phyloP scores from a whole-genome alignment of 345 rosid species.

The Carallia brachiata region DNA sequence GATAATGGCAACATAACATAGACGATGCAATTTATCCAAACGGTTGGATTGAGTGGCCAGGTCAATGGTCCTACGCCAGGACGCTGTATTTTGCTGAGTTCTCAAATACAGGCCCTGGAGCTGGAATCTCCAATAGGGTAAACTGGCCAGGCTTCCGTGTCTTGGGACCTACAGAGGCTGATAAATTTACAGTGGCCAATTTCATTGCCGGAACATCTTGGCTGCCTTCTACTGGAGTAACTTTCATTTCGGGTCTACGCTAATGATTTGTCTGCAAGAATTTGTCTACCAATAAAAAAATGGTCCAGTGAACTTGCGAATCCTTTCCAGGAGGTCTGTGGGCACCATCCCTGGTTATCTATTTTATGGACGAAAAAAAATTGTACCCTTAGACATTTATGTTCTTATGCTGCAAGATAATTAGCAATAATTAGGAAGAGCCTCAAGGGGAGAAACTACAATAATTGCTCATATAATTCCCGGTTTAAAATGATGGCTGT shows the following conservation, averaged over 20 bases:
- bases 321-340: too few species aligned
- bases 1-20: slow-evolving; percentile 55
- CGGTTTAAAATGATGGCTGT: too few species aligned
- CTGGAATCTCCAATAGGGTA: slow-evolving; percentile 39
- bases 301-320: too few species aligned
- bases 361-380: too few species aligned
- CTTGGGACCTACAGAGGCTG: slow-evolving; percentile 41
- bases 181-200: slow-evolving; percentile 39
- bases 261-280: not conserved
- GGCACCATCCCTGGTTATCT: too few species aligned
- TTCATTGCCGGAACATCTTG: slow-evolving; percentile 51
- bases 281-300: too few species aligned
- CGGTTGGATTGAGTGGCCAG: slow-evolving; percentile 84
- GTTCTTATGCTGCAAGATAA: too few species aligned
- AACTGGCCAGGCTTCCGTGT: slow-evolving; percentile 53
- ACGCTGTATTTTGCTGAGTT: slow-evolving; percentile 53
- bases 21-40: slow-evolving; percentile 42
- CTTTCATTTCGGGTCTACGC: slow-evolving; percentile 46
- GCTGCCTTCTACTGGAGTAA: slow-evolving; percentile 64
- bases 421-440: too few species aligned
- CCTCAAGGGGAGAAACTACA: too few species aligned
- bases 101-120: slow-evolving; percentile 46
- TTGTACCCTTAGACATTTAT: too few species aligned
- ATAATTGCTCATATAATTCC: too few species aligned
- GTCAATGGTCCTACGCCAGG: slow-evolving; percentile 24